phyloP scores from a whole-genome alignment of 495 filamentous ascomycete species.

The Trichoderma orchidacearum region DNA sequence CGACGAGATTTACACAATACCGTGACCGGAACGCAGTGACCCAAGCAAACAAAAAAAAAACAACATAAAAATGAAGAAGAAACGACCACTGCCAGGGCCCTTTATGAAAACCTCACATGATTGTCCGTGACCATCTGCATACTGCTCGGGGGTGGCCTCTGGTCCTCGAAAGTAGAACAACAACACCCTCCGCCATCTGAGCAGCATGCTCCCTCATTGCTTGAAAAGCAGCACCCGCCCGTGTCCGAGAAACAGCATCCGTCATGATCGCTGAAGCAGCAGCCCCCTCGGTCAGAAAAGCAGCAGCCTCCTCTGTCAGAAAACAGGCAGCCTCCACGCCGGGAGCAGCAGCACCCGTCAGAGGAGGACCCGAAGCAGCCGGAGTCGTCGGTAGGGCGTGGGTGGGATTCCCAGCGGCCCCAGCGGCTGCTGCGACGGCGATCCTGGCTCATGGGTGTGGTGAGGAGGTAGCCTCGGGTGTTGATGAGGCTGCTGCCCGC shows the following conservation, averaged over 20 bases:
- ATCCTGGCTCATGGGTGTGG: neutral
- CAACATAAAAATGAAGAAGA: neutral
- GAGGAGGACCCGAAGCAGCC: slow-evolving; percentile 7
- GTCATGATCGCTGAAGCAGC: slow-evolving; percentile 6
- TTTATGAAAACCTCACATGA: neutral
- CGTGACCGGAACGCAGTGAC: neutral
- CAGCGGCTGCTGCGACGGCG: neutral
- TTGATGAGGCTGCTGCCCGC: neutral
- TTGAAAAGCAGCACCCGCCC: slow-evolving; percentile 2
- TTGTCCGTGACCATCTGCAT: neutral
- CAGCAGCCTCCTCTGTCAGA: slow-evolving; percentile 3
- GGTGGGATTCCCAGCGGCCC: neutral
- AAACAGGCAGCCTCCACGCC: slow-evolving; percentile 4
- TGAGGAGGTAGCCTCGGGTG: neutral
- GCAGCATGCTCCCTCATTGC: neutral
- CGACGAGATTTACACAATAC: no score
- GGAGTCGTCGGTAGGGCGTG: slow-evolving; percentile 3
- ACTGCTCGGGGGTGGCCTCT: no score
- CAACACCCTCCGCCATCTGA: neutral
- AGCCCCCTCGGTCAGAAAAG: slow-evolving; percentile 6
- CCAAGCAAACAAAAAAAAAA: neutral
- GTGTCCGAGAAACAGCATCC: slow-evolving; percentile 9
- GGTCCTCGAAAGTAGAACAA: neutral
- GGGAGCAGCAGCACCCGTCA: slow-evolving; percentile 5
- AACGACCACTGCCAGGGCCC: no score